A percentile compares a stretch with the other conserved stretches of the same genome.
These are phyloP conservation scores for Gyromitra esculenta DNA, from an alignment of 2,329 filamentous ascomycete species.

Conservation along the genomic window DNA sequence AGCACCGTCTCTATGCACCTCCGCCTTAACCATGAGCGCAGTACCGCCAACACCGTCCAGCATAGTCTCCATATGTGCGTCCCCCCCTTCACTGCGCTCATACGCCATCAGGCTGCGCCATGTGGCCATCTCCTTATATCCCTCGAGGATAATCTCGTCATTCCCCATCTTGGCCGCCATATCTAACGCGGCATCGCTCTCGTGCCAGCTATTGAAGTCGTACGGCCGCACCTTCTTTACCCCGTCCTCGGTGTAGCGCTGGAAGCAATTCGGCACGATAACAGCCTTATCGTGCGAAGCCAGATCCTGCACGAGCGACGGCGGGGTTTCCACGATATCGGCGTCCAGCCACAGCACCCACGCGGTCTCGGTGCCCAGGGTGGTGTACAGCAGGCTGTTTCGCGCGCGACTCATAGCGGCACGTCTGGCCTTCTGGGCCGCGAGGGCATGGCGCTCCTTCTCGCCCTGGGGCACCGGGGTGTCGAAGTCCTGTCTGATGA, in stretches of 20 bases:
- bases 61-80: constrained; percentile 72
- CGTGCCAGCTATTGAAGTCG: constrained; percentile 98
- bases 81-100: constrained; percentile 70
- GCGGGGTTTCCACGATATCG: constrained; percentile 89
- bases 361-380: constrained; percentile 85
- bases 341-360: constrained; percentile 98
- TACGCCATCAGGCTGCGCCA: constrained; percentile 92
- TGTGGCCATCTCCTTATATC: constrained; percentile 91
- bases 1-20: constrained; percentile 94
- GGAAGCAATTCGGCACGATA: constrained; percentile 94
- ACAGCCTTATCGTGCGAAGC: constrained; percentile 88
- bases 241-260: constrained; percentile 77
- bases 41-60: constrained; percentile 95
- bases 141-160: constrained; percentile 92
- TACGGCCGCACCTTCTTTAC: constrained; percentile 80
- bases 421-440: constrained; percentile 85
- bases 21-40: constrained; percentile 90
- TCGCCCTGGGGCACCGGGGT: constrained; percentile 82
- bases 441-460: constrained; percentile 87
- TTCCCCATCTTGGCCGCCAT: constrained; percentile 82
- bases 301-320: constrained; percentile 87
- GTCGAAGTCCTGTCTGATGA: constrained; percentile 94
- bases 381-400: constrained; percentile 95
- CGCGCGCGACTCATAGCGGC: constrained; percentile 92
- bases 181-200: constrained; percentile 80